A percentile compares a stretch with the other conserved stretches of the same genome.
Evolutionary conservation across 2,329 filamentous ascomycete genomes (phyloP).

Genomic region (Diaporthe sp.): DNA sequence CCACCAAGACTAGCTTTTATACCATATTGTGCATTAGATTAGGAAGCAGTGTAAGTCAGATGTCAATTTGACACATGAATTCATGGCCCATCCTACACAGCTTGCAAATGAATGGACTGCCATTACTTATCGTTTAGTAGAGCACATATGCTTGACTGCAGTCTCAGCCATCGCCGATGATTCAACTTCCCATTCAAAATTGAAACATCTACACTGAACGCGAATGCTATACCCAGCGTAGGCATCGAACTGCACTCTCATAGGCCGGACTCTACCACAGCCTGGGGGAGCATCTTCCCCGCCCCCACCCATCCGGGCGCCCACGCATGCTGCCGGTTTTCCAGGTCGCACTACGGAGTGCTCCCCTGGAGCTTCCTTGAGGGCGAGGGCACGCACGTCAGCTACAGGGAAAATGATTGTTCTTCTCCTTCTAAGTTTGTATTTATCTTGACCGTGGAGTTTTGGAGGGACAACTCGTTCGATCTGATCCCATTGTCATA

Average conservation of each 20-base stretch:
- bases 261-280: neutral
- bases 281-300: conserved; percentile 29
- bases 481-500: neutral
- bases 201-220: neutral
- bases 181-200: neutral
- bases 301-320: conserved; percentile 36
- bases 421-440: neutral
- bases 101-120: too few relatives aligned
- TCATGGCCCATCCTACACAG: neutral
- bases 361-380: conserved; percentile 1
- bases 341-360: conserved; percentile 1
- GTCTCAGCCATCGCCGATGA: neutral
- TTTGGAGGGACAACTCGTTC: neutral
- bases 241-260: neutral
- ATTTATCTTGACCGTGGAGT: neutral
- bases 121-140: neutral
- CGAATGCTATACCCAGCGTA: neutral
- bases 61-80: neutral
- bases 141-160: neutral
- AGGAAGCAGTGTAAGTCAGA: too few relatives aligned
- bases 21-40: neutral
- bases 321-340: conserved; percentile 4
- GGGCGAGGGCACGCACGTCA: neutral
- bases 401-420: neutral
- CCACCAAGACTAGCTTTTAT: neutral